Percentiles rank a stretch among this genome's conserved stretches.
phyloP scores from a whole-genome alignment of 257 asterid genomes.

The Forsythia viridissima region DNA sequence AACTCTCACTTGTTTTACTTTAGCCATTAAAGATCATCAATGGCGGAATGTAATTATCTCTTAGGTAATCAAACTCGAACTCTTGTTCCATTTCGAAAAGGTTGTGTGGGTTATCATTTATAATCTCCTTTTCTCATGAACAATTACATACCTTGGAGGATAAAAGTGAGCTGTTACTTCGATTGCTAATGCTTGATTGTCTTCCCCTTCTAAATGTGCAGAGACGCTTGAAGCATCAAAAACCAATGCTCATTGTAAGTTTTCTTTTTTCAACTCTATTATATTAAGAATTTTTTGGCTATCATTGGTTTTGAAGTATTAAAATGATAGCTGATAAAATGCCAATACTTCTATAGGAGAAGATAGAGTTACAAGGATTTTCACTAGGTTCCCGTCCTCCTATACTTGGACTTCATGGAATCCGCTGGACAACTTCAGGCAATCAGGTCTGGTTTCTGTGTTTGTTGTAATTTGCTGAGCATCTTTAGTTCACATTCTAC shows the following conservation, averaged over 20 bases:
- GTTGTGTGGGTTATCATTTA: background rate
- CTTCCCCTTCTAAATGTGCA: slow-evolving; percentile 41
- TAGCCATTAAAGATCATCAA: background rate
- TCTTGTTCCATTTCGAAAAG: background rate
- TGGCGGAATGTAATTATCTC: background rate
- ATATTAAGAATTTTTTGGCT: slow-evolving; percentile 17
- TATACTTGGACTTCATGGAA: slow-evolving; percentile 75
- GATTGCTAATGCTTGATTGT: slow-evolving; percentile 11
- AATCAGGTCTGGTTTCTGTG: slow-evolving; percentile 71
- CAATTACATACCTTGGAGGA: background rate
- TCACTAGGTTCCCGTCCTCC: slow-evolving; percentile 94
- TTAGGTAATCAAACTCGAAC: background rate
- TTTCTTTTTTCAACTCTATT: slow-evolving; percentile 18
- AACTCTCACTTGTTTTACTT: background rate
- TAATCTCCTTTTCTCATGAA: background rate
- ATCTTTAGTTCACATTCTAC: slow-evolving; percentile 5
- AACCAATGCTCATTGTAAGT: slow-evolving; percentile 84
- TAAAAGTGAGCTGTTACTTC: background rate
- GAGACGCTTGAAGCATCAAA: slow-evolving; percentile 91
- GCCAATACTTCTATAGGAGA: slow-evolving; percentile 58
- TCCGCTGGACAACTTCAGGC: slow-evolving; percentile 82
- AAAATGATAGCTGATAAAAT: slow-evolving; percentile 6
- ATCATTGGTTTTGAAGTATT: slow-evolving; percentile 11
- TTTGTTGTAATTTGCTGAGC: slow-evolving; percentile 7
- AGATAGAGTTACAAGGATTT: slow-evolving; percentile 79